Evolutionary conservation across 176 grass and related monocot genomes (phyloP), one percentile per base, ranked within the genome.

Genomic region (Coix lacrymajobi): DNA sequence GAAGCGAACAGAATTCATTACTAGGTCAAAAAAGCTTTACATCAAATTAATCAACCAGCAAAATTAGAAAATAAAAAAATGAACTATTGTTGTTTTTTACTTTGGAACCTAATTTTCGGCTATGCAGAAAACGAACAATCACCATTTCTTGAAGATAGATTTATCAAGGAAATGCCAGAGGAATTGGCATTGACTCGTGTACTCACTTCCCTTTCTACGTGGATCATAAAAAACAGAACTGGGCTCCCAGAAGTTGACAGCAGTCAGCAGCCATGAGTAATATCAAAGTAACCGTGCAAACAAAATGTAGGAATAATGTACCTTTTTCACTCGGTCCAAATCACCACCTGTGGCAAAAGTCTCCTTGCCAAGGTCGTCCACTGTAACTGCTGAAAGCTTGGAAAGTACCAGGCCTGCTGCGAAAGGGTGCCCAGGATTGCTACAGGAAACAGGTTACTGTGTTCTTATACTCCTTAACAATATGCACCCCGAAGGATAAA

Each of bases 391-490:
- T 62, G 88, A 92, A 71, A 98, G 89, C 83, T 91, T 95, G 32
- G 89, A 88, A 71, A 98, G 96, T 77, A 85, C 94, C 80, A 98
- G 86, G 80, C 87, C 92, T 78, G 92, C 85, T 77, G 90, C 83
- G 82, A 98, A 98, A 85, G 96, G 92, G 57, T 98, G 96, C 28
- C 96, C 96, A 77, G 81, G 91, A 87, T 98, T 98, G 96, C 96
- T 98, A 89, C 72, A 90, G 80, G 81, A 88, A 89, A 82, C 75
- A 90, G 84, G 39, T 78, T 69, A 74, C 43, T 34, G 62, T 80
- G 60, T 37, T 79, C 62, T 76, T 62, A 62, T 62, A 62, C 26
- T 30, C 26, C 60, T 62, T 62, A 30, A 62, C 5, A 84, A 82
- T 78, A 33, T 73, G 68, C 54, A 73, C 76, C 22, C 22, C 31